Base-by-base conservation (phyloP, 257 asterid genomes). In the Verbascum thapsus region DNA sequence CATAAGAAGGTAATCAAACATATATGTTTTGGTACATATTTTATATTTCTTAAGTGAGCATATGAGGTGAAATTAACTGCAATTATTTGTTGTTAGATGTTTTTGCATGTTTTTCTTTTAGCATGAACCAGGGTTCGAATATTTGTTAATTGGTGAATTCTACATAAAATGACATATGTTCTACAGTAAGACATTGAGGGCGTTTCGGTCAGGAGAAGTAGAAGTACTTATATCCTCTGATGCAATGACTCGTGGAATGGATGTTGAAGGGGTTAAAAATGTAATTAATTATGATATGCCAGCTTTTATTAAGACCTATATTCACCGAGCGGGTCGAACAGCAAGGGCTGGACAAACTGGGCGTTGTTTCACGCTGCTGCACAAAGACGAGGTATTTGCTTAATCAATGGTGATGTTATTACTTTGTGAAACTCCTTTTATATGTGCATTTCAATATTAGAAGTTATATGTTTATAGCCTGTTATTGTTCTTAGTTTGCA, bases 181-280 rank as follows among this genome's bases (percentile, higher is more conserved):
- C 10, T 72, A 52, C 89, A 88, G 98, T 77, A 83, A 84, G 76
- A 86, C 91, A 17, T 55, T 91, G 72, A 88, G 71, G 76, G 86
- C 90, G 64, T 91, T 88, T 67, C 82, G 94, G 44, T 72, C 77
- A 5, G 98, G 98, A 71, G 71, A 83, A 67, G 69, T 76, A 22
- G 80, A 82, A 70, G 95, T 91, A 30, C 91, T 91, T 37, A 78
- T 91, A 60, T 86, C 95, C 13, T 88, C 98, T 52, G 96, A 91
- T 77, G 91, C 90, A 49, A 86, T 88, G 91, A 78, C 96, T 53
- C 95, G 95, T 63, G 98, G 96, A 58, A 91, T 88, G 98, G 98
- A 90, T 69, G 91, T 90, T 66, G 95, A 88, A 78, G 98, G 88
- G 68, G 94, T 88, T 35, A 78, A 68, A 66, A 91, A 84, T 75